Evolutionary conservation across 1,284 basidiomycete genomes (phyloP).

Genomic region (Ceratobasidium sp.): DNA sequence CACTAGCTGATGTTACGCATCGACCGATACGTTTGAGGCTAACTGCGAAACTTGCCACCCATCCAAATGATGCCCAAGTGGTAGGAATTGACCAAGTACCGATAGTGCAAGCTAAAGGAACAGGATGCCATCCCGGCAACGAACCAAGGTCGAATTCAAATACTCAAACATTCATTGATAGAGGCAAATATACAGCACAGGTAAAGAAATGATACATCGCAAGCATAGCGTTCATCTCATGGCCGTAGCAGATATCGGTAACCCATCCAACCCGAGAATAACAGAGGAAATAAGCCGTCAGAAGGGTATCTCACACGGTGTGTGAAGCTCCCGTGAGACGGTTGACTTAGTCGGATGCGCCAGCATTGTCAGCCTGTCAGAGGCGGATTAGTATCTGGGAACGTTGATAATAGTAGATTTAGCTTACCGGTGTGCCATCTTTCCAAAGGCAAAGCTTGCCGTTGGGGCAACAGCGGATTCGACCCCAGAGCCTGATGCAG

Average conservation of each 20-base stretch:
- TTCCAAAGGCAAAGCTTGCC: not conserved
- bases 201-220: not conserved
- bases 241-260: not conserved
- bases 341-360: too few species aligned
- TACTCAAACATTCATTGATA: not conserved
- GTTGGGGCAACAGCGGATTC: conserved; percentile 17
- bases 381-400: not conserved
- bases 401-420: not conserved
- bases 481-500: conserved; percentile 2
- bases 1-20: too few species aligned
- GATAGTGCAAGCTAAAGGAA: too few species aligned
- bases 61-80: too few species aligned
- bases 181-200: not conserved
- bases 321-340: not conserved
- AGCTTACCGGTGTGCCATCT: not conserved
- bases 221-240: not conserved
- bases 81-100: too few species aligned
- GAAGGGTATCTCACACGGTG: not conserved
- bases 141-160: too few species aligned
- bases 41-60: too few species aligned
- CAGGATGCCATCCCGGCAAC: too few species aligned
- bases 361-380: not conserved
- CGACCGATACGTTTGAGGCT: too few species aligned
- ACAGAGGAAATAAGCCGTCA: not conserved
- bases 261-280: not conserved